A percentile compares a stretch with the other conserved stretches of the same genome.
phyloP scores from a whole-genome alignment of 768 basidiomycete species.

The Suillus lakei region DNA sequence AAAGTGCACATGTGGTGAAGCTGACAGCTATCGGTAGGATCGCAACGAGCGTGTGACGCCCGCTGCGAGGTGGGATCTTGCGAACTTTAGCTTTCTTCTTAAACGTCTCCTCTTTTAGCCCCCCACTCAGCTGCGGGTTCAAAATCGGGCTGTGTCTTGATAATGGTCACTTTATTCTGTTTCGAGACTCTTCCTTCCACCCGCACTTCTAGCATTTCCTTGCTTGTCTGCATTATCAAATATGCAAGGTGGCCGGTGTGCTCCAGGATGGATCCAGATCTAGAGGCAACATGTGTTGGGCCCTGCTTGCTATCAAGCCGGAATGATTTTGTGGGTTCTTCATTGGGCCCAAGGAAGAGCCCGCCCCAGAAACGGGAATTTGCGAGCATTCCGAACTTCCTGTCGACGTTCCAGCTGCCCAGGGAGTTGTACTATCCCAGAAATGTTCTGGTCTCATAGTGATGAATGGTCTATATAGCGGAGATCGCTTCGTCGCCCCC shows the following conservation, averaged over 20 bases:
- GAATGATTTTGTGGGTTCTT: conserved; percentile 27
- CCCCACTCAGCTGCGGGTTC: not conserved
- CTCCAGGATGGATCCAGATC: conserved; percentile 30
- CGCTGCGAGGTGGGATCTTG: not conserved
- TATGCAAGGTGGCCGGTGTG: conserved; percentile 36
- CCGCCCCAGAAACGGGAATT: conserved; percentile 29
- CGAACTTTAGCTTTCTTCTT: not conserved
- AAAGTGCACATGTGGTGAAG: conserved; percentile 16
- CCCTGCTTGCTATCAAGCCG: conserved; percentile 30
- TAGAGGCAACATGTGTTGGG: conserved; percentile 27
- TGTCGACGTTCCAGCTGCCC: conserved; percentile 34
- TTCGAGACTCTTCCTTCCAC: conserved; percentile 21
- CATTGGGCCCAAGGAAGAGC: conserved; percentile 28
- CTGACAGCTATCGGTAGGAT: conserved; percentile 15
- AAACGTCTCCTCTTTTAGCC: not conserved
- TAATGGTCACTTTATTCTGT: conserved; percentile 22
- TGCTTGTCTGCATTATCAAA: conserved; percentile 25
- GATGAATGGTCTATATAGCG: conserved; percentile 32
- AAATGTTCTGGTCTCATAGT: conserved; percentile 31
- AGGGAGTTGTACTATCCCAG: conserved; percentile 42
- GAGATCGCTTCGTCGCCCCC: conserved; percentile 39
- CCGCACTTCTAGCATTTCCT: conserved; percentile 15
- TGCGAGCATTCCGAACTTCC: conserved; percentile 32
- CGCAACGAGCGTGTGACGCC: conserved; percentile 7
- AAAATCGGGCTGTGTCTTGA: not conserved